phyloP scores from a whole-genome alignment of 73 alveolate genomes.

The Paramecium biaurelia region DNA sequence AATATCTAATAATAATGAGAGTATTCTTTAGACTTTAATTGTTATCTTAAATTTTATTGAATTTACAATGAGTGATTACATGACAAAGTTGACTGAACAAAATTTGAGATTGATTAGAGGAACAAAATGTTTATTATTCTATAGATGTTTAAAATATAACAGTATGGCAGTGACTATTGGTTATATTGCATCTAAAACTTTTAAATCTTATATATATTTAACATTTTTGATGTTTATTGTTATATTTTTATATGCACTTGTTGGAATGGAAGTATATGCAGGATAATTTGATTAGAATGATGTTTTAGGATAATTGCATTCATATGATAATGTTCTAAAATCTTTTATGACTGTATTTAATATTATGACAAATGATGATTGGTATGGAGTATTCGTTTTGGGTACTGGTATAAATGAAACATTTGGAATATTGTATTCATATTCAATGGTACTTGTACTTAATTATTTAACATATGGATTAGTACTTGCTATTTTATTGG shows the following conservation, averaged over 20 bases:
- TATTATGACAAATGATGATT: conserved; percentile 48
- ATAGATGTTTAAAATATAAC: conserved; percentile 19
- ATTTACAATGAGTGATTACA: not conserved
- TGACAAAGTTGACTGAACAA: not conserved
- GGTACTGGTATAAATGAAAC: conserved; percentile 1
- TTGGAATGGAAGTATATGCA: conserved; percentile 33
- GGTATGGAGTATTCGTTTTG: conserved; percentile 29
- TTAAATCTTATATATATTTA: conserved; percentile 3
- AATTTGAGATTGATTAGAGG: conserved; percentile 18
- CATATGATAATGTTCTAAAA: not conserved
- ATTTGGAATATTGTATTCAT: not conserved
- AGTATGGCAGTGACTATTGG: conserved; percentile 34
- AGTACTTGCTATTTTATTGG: conserved; percentile 27
- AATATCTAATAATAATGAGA: not conserved
- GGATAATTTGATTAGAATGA: not conserved
- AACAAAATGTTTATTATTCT: conserved; percentile 13
- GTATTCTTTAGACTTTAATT: not conserved
- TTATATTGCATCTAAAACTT: not conserved
- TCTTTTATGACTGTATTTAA: conserved; percentile 11
- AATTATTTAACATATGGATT: conserved; percentile 41
- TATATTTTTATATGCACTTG: not conserved
- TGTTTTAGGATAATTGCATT: conserved; percentile 25
- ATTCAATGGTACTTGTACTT: not conserved
- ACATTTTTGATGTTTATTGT: not conserved
- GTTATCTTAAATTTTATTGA: conserved; percentile 5